phyloP scores from a whole-genome alignment of 2,329 filamentous ascomycete genomes.

The Plenodomus tracheiphilus region DNA sequence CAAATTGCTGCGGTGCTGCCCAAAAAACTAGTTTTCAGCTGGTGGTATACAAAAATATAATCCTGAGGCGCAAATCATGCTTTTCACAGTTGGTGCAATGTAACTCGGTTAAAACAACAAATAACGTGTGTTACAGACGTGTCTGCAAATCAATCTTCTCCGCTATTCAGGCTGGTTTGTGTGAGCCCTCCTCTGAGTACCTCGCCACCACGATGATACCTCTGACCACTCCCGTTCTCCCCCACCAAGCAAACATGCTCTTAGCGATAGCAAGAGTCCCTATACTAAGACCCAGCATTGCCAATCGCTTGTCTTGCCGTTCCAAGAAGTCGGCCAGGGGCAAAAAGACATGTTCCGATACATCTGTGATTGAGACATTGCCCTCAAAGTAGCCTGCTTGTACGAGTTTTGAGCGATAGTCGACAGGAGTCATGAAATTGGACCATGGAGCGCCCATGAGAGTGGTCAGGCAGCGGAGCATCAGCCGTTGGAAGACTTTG shows the following conservation, averaged over 20 bases:
- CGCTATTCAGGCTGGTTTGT: neutral
- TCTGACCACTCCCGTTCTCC: conserved; percentile 40
- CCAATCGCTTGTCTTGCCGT: conserved; percentile 40
- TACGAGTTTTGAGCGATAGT: conserved; percentile 53
- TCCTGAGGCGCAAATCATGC: too few species aligned
- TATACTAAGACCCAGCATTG: conserved; percentile 42
- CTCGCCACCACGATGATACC: conserved; percentile 48
- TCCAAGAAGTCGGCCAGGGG: conserved; percentile 53
- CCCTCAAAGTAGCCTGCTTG: conserved; percentile 52
- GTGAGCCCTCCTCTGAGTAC: neutral
- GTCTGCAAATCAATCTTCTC: neutral
- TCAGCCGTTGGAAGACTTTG: conserved; percentile 23
- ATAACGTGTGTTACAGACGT: neutral
- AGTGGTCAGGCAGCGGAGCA: conserved; percentile 50
- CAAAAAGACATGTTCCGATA: conserved; percentile 58
- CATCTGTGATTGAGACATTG: conserved; percentile 53
- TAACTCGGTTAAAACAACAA: too few species aligned
- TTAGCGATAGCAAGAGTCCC: conserved; percentile 42
- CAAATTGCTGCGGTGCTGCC: too few species aligned
- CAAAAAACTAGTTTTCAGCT: too few species aligned
- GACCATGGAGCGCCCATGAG: conserved; percentile 54
- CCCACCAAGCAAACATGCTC: conserved; percentile 50
- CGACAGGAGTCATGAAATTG: conserved; percentile 53
- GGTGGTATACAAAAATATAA: too few species aligned
- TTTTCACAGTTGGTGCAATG: too few species aligned